Evolutionary conservation across 345 rosid species (phyloP).

Genomic region (Syzygium aqueum): DNA sequence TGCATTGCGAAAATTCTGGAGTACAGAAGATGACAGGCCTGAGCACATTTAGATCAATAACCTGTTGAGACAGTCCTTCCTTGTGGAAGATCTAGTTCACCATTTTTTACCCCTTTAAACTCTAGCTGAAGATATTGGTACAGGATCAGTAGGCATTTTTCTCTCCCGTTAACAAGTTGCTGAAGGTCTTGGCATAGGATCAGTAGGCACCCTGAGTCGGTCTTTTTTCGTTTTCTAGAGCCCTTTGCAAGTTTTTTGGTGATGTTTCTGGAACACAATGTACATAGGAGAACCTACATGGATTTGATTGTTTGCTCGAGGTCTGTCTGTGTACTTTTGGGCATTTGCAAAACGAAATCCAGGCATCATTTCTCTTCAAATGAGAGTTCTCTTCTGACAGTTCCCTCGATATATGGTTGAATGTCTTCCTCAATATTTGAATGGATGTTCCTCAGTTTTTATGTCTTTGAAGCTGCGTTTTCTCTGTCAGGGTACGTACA

Average conservation of each 20-base stretch:
- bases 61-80: background rate
- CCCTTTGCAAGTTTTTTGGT: background rate
- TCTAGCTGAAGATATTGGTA: background rate
- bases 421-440: background rate
- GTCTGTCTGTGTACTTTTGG: background rate
- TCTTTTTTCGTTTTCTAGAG: background rate
- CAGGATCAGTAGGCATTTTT: constrained; percentile 1
- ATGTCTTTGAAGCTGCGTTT: background rate
- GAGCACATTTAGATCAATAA: background rate
- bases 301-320: background rate
- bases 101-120: background rate
- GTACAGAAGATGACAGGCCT: background rate
- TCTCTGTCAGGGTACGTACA: background rate
- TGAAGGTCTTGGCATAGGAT: constrained; percentile 8
- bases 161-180: constrained; percentile 6
- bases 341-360: background rate
- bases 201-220: background rate
- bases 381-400: background rate
- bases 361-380: background rate
- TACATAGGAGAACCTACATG: background rate
- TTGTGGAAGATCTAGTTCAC: background rate
- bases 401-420: background rate
- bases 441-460: background rate
- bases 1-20: background rate
- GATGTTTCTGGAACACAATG: background rate